Conservation (phyloP, 108 stramenopile genomes). For the Parietichytrium sp. region DNA sequence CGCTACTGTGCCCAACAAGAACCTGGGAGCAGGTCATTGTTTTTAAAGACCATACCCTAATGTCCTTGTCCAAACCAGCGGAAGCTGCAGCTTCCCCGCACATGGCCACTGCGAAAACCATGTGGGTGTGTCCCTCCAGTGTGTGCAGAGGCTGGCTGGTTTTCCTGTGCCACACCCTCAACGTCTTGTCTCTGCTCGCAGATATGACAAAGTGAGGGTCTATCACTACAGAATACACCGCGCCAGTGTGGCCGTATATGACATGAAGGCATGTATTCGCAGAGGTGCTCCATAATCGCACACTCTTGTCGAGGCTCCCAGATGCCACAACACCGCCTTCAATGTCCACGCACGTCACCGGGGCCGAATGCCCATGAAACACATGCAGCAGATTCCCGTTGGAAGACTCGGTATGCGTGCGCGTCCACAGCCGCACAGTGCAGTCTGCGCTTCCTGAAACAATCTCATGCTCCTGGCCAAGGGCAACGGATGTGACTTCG, state of each 20-base stretch:
- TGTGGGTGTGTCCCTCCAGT: too few species aligned
- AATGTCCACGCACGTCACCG: neutral
- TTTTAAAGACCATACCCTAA: neutral
- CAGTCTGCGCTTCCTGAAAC: too few species aligned
- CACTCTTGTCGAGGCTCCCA: neutral
- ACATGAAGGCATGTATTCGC: too few species aligned
- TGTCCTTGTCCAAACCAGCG: neutral
- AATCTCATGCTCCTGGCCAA: too few species aligned
- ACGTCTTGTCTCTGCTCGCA: neutral
- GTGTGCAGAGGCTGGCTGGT: too few species aligned
- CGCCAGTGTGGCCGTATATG: neutral
- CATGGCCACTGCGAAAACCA: too few species aligned
- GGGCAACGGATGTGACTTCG: neutral
- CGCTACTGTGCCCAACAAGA: neutral
- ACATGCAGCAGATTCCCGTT: neutral
- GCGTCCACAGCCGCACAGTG: too few species aligned
- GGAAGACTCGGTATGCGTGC: too few species aligned
- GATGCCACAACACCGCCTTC: neutral
- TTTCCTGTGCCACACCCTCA: neutral
- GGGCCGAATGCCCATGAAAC: neutral
- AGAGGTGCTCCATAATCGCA: neutral
- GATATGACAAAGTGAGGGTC: neutral
- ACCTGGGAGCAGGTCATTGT: neutral
- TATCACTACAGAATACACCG: neutral
- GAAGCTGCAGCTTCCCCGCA: too few species aligned